Evolutionary conservation across 2,329 filamentous ascomycete species (phyloP), one percentile per base, ranked within the genome.

Genomic region (Aspergillus fischeri): DNA sequence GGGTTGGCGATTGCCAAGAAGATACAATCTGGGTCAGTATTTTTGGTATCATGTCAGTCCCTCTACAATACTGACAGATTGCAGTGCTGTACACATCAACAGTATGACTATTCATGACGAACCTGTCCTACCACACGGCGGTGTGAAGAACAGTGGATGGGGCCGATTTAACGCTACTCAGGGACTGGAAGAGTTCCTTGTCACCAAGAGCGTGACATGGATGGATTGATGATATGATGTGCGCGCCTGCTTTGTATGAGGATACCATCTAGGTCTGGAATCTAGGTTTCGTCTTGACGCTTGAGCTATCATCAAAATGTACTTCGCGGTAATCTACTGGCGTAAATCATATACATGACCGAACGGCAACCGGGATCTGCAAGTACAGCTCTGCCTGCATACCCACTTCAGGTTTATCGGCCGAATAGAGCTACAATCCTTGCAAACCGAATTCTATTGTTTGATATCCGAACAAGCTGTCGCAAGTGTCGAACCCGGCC

Each of bases 71-170:
- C 57, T 59, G 29, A 44, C 53, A 17, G 17, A 11, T 9, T 51
- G 17, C 45, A 73, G 71, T 9, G 71, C 71, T 1, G 84, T 87
- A 20, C 86, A 88, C 63, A 85, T 88, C 63, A 89, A 88, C 67
- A 77, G 77, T 53, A 86, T 86, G 80, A 85, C 80, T 0, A 76
- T 88, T 4, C 85, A 88, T 62, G 85, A 88, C 63, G 85, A 88
- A 70, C 71, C 80, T 4, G 75, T 73, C 0, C 69, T 88, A 60
- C 85, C 86, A 1, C 85, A 88, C 66, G 86, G 86, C 24, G 86
- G 85, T 11, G 78, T 78, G 51, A 88, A 88, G 74, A 71, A 77
- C 4, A 85, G 82, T 53, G 85, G 85, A 0, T 85, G 78, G 65
- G 84, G 84, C 0, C 70, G 85, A 5, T 87, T 86, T 62, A 83